Evolutionary conservation across 805 yeast species (phyloP).

Genomic region (Yamadazyma sp.): DNA sequence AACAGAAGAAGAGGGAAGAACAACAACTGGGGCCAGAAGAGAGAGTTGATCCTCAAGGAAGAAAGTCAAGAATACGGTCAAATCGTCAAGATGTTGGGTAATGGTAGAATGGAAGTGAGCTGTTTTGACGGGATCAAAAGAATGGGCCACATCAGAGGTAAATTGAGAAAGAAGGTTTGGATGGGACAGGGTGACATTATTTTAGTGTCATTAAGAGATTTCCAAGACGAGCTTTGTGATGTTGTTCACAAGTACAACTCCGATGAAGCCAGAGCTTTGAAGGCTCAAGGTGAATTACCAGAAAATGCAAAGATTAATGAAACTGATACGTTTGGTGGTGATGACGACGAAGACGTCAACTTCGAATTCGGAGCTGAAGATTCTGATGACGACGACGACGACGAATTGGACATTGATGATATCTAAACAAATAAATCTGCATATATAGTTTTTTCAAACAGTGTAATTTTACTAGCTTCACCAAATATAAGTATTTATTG

Average conservation of each 20-base stretch:
- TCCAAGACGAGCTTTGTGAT: constrained; percentile 98
- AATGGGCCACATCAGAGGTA: constrained; percentile 98
- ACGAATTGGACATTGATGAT: constrained; percentile 88
- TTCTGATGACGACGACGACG: constrained; percentile 70
- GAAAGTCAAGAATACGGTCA: constrained; percentile 99
- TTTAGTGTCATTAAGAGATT: constrained; percentile 92
- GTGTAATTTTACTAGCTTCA: constrained; percentile 8
- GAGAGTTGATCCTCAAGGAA: constrained; percentile 88
- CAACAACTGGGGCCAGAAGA: constrained; percentile 84
- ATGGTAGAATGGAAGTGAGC: constrained; percentile 91
- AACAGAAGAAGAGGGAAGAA: constrained; percentile 99
- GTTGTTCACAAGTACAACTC: constrained; percentile 95
- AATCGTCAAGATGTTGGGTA: constrained; percentile 97
- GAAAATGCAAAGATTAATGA: constrained; percentile 96
- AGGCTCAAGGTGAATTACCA: constrained; percentile 94
- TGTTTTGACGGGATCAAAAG: constrained; percentile 94
- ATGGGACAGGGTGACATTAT: constrained; percentile 98
- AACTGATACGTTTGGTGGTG: constrained; percentile 95
- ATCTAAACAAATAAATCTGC: constrained; percentile 49
- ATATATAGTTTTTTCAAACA: constrained; percentile 6
- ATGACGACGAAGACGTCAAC: constrained; percentile 95
- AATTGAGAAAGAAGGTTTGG: constrained; percentile 99
- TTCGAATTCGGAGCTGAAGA: constrained; percentile 96
- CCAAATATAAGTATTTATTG: constrained; percentile 6
- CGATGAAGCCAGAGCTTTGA: constrained; percentile 96